Evolutionary conservation across 495 filamentous ascomycete species (phyloP), one percentile per base, ranked within the genome.

Genomic region (Talaromyces trachyspermus): DNA sequence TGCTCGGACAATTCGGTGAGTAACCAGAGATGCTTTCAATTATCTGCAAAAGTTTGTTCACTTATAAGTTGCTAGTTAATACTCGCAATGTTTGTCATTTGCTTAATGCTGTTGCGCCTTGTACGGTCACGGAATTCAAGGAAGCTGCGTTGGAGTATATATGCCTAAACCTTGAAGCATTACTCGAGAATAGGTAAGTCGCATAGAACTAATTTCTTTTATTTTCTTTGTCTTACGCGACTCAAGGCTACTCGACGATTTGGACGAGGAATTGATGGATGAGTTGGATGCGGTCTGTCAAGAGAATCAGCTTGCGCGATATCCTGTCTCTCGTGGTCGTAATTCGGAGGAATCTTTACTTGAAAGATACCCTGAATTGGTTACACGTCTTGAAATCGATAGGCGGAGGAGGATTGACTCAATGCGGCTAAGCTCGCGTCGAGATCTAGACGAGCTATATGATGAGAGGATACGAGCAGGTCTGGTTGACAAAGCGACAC

Each of bases 71-170:
- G 19, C 15, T 49, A 80, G 88, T 94, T 12, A 90, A 79, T 46
- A 85, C 80, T 19, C 86, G 94, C 30, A 98, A 95, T 59, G 83
- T 91, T 40, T 85, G 86, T 35, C 78, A 83, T 36, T 66, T 97
- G 10, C 72, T 98, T 22, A 95, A 92, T 57, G 83, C 79, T 1
- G 81, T 95, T 49, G 81, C 85, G 37, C 86, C 88, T 0, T 91
- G 83, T 60, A 85, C 80, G 4, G 79, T 95, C 22, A 82, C 75
- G 0, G 82, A 86, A 47, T 95, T 98, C 62, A 95, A 95, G 61
- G 77, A 95, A 57, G 85, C 83, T 27, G 85, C 84, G 2, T 61
- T 97, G 49, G 87, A 95, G 64, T 97, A 96, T 61, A 78, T 95
- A 23, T 96, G 89, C 53, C 65, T 95, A 27, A 90, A 94, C 55